Evolutionary conservation across 768 basidiomycete genomes (phyloP), one percentile per base, ranked within the genome.

Genomic region (Pholiota molesta): DNA sequence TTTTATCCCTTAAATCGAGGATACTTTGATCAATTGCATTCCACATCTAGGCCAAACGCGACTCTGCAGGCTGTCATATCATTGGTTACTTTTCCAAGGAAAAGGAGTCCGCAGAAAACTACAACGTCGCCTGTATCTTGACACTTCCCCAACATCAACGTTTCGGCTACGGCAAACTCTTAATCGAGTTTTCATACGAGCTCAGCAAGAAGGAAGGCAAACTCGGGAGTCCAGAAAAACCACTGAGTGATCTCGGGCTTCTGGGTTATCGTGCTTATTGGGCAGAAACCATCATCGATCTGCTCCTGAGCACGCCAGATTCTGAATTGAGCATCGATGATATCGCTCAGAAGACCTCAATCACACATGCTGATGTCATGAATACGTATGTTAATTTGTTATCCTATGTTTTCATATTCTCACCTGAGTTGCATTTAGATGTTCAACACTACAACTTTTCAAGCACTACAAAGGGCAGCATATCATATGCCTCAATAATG

Each of bases 71-170:
- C 33, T 95, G 93, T 74, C 97, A 99, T 73, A 77, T 97, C 66
- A 91, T 99, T 66, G 97, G 97, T 26, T 99, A 98, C 78, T 99
- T 99, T 77, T 98, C 95, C 29, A 99, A 99, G 72, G 97, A 99
- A 79, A 99, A 99, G 74, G 97, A 99, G 75, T 96, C 88, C 2
- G 91, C 97, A 28, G 97, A 99, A 69, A 94, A 89, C 69, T 99
- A 99, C 82, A 99, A 99, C 75, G 93, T 99, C 58, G 97, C 97
- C 0, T 99, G 97, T 82, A 98, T 99, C 75, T 79, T 99, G 62
- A 95, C 97, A n/a, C 84, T 99, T 44, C 97, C 97, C 5, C 97
- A 99, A 72, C 94, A 99, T 72, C 97, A 99, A 74, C 90, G 97
- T 35, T 90, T 93, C 72, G 96, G 96, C 5, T 97, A 95, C 74